Percentiles rank a stretch among this genome's conserved stretches.
Evolutionary conservation across 1,139 yeast genomes (phyloP).

Genomic region (Nakaseomyces delphensis): DNA sequence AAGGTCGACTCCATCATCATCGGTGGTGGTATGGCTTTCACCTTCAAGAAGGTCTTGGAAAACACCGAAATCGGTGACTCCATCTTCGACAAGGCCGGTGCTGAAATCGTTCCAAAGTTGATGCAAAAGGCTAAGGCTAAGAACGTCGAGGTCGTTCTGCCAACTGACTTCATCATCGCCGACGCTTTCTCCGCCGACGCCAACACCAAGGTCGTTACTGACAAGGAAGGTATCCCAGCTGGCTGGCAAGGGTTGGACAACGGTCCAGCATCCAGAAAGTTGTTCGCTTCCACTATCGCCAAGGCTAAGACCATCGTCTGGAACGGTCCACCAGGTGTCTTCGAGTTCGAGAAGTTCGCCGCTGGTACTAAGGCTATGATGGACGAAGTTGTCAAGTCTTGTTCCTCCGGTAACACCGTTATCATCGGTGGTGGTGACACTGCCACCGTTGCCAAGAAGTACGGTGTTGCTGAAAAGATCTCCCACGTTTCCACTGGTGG

Average conservation of each 20-base stretch:
- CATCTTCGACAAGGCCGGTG: conserved; percentile 82
- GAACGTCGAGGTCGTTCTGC: conserved; percentile 83
- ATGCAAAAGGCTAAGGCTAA: conserved; percentile 92
- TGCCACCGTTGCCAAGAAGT: conserved; percentile 97
- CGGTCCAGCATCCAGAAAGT: conserved; percentile 77
- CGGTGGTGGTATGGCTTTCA: conserved; percentile 99
- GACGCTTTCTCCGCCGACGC: conserved; percentile 92
- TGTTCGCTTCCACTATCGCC: conserved; percentile 70
- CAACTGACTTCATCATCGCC: conserved; percentile 89
- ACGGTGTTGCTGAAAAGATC: conserved; percentile 86
- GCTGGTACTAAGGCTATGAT: conserved; percentile 82
- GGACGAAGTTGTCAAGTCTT: conserved; percentile 78
- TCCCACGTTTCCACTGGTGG: conserved; percentile 99
- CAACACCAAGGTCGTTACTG: conserved; percentile 66
- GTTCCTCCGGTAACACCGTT: conserved; percentile 83
- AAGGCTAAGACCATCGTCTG: conserved; percentile 95
- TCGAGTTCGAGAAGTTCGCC: conserved; percentile 87
- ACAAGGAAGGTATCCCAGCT: conserved; percentile 83
- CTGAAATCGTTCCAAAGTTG: conserved; percentile 82
- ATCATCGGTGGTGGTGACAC: conserved; percentile 99
- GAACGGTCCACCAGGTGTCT: conserved; percentile 99
- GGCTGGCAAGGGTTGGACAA: conserved; percentile 91
- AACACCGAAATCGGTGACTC: conserved; percentile 82
- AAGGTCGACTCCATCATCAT: conserved; percentile 87
- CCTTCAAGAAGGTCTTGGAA: conserved; percentile 87